Evolutionary conservation across 345 rosid species (phyloP).

Genomic region (Melaleuca quinquenervia): DNA sequence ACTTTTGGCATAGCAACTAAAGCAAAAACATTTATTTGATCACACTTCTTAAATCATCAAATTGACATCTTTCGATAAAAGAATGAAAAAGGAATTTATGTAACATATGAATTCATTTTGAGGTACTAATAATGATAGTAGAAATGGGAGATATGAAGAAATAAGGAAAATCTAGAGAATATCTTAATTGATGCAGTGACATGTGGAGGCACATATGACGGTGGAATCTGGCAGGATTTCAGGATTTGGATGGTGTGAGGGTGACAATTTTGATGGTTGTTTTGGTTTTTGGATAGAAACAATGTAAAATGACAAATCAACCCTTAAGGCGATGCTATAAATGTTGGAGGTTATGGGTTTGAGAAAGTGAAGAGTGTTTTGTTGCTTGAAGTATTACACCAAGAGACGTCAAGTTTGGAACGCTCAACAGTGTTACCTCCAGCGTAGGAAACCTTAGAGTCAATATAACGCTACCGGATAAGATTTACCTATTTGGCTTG

Average conservation of each 20-base stretch:
- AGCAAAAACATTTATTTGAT: not conserved
- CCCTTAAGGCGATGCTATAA: not conserved
- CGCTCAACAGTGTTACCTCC: too few species aligned
- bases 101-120: not conserved
- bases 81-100: not conserved
- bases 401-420: too few species aligned
- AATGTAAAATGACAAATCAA: not conserved
- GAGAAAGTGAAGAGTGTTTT: too few species aligned
- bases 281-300: not conserved
- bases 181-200: not conserved
- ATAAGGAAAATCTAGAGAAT: too few species aligned
- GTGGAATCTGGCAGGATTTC: not conserved
- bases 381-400: too few species aligned
- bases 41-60: not conserved
- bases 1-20: not conserved
- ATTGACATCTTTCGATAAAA: not conserved
- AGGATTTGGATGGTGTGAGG: not conserved
- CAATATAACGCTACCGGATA: too few species aligned
- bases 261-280: not conserved
- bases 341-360: too few species aligned
- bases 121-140: not conserved
- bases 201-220: not conserved
- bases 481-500: too few species aligned
- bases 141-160: not conserved
- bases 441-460: too few species aligned